phyloP scores from a whole-genome alignment of 257 asterid genomes.

The Solanum lignicaule region DNA sequence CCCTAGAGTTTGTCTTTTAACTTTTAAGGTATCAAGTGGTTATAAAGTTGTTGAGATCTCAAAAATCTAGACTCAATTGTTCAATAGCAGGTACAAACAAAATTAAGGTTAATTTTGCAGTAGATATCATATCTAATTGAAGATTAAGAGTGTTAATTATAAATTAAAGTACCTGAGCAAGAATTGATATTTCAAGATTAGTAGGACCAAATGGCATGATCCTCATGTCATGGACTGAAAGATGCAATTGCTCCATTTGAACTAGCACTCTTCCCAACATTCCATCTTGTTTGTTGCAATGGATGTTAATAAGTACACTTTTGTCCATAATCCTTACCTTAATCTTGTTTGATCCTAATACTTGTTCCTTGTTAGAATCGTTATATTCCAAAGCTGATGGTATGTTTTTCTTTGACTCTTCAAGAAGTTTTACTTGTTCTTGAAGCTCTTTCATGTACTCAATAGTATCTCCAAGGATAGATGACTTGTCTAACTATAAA shows the following conservation, averaged over 20 bases:
- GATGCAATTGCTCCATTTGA: constrained; percentile 34
- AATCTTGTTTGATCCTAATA: constrained; percentile 8
- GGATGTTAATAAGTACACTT: constrained; percentile 32
- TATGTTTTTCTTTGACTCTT: constrained; percentile 16
- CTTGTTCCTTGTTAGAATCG: background rate
- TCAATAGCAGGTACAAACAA: background rate
- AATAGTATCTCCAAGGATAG: constrained; percentile 16
- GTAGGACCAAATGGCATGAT: constrained; percentile 39
- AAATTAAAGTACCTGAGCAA: constrained; percentile 29
- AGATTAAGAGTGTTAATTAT: background rate
- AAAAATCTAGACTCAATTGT: background rate
- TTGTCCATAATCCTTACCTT: constrained; percentile 21
- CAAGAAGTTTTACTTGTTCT: constrained; percentile 30
- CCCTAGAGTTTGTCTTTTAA: background rate
- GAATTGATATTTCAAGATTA: constrained; percentile 37
- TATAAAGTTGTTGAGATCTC: background rate
- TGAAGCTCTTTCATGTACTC: constrained; percentile 28
- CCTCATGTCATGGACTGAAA: constrained; percentile 35
- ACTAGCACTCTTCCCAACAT: constrained; percentile 19
- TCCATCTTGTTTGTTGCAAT: constrained; percentile 27
- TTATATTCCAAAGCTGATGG: background rate
- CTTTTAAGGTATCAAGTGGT: background rate
- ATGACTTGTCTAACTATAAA: constrained; percentile 19
- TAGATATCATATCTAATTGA: background rate
- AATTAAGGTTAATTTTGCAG: background rate